Conservation (phyloP, 2,329 filamentous ascomycete species). For the Iodosphaeria phyllophila region DNA sequence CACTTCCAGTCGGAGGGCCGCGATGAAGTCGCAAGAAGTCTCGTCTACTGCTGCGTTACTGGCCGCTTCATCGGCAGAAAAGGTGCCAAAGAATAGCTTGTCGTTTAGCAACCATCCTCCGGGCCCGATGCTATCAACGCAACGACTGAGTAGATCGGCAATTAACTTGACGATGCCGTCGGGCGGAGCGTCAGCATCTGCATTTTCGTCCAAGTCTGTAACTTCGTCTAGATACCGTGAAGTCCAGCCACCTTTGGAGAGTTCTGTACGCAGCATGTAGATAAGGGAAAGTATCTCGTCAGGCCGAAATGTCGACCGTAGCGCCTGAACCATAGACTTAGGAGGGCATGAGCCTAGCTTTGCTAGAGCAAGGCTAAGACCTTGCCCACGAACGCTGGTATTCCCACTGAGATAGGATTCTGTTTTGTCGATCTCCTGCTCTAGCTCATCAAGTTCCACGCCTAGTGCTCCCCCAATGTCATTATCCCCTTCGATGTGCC, state of each 20-base stretch:
- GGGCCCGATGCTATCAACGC: constrained; percentile 57
- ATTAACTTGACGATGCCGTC: constrained; percentile 55
- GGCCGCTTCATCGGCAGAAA: too few species aligned
- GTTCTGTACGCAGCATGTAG: constrained; percentile 51
- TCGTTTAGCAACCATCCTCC: constrained; percentile 56
- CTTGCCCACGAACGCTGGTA: constrained; percentile 39
- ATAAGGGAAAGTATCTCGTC: constrained; percentile 56
- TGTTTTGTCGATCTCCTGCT: constrained; percentile 48
- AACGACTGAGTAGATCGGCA: constrained; percentile 51
- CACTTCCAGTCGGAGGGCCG: constrained; percentile 47
- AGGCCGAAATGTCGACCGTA: constrained; percentile 44
- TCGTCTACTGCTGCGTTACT: too few species aligned
- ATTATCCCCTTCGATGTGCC: constrained; percentile 10
- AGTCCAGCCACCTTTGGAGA: constrained; percentile 61
- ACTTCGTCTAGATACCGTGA: constrained; percentile 47
- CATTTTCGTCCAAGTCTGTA: constrained; percentile 25
- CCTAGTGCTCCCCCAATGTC: constrained; percentile 16
- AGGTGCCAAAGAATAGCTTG: constrained; percentile 26
- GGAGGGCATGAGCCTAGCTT: constrained; percentile 50
- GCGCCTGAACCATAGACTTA: constrained; percentile 36
- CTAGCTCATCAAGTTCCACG: constrained; percentile 39
- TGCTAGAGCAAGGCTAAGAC: constrained; percentile 48
- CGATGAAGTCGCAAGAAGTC: constrained; percentile 44
- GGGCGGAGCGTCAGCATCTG: constrained; percentile 31
- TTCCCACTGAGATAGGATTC: constrained; percentile 49